Evolutionary conservation across 2,329 filamentous ascomycete genomes (phyloP).

Genomic region (Trichoderma guizhouense): DNA sequence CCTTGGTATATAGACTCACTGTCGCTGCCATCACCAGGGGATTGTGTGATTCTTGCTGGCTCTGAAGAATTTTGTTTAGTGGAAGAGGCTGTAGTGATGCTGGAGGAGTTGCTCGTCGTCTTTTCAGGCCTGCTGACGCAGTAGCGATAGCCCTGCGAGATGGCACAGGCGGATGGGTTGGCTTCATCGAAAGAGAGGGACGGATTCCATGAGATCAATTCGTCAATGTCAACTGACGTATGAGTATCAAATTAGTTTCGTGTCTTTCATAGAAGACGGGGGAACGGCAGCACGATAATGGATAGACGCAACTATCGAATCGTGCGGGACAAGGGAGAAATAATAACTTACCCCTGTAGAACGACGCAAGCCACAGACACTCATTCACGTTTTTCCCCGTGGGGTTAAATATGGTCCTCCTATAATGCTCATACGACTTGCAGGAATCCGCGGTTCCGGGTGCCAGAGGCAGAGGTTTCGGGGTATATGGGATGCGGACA

Average conservation of each 20-base stretch:
- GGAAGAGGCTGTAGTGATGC: background rate
- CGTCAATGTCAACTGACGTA: background rate
- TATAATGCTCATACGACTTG: background rate
- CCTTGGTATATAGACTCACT: background rate
- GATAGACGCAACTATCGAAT: background rate
- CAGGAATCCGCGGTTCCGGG: background rate
- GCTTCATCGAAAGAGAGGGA: background rate
- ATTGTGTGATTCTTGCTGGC: background rate
- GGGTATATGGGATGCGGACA: background rate
- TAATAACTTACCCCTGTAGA: background rate
- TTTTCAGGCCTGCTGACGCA: background rate
- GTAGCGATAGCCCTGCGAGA: background rate
- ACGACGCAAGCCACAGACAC: background rate
- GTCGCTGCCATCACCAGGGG: background rate
- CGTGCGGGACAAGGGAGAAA: background rate
- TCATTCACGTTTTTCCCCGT: background rate
- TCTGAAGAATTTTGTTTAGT: background rate
- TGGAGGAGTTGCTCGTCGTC: background rate
- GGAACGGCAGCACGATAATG: background rate
- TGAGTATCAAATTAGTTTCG: background rate
- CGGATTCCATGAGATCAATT: background rate
- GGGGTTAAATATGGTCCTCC: background rate
- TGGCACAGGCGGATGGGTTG: background rate
- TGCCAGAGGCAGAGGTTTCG: background rate
- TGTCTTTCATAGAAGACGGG: background rate